Conservation (phyloP, 2,329 filamentous ascomycete species). For the Colletotrichum eleusines region DNA sequence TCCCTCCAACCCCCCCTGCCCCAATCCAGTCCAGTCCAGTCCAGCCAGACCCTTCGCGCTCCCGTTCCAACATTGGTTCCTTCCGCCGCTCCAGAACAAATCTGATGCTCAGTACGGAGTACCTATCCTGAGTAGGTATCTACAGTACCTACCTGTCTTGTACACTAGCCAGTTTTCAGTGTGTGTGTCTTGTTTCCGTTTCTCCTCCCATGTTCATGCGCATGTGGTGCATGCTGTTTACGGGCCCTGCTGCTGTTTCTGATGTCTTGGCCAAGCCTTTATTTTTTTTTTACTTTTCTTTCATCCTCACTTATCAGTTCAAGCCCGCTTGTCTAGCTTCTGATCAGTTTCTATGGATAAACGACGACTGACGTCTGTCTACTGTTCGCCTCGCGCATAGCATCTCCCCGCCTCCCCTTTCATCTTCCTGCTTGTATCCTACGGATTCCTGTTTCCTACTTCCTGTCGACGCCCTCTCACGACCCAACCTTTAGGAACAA, state of each 20-base stretch:
- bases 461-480: conserved; percentile 12
- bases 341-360: neutral
- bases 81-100: neutral
- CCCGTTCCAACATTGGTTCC: conserved; percentile 18
- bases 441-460: neutral
- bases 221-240: neutral
- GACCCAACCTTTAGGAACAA: neutral
- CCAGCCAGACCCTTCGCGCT: conserved; percentile 15
- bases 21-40: neutral
- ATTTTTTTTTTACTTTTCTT: neutral
- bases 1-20: conserved; percentile 11
- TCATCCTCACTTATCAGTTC: conserved; percentile 26
- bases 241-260: neutral
- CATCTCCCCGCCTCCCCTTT: neutral
- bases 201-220: conserved; percentile 14
- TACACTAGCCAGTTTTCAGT: neutral
- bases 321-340: conserved; percentile 17
- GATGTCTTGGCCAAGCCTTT: neutral
- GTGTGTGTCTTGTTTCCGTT: conserved; percentile 19
- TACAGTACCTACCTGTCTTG: no score
- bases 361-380: conserved; percentile 1
- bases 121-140: neutral
- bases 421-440: neutral
- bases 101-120: neutral
- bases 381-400: conserved; percentile 6